Evolutionary conservation across 2,329 filamentous ascomycete genomes (phyloP).

Genomic region (Neonectria ditissima): DNA sequence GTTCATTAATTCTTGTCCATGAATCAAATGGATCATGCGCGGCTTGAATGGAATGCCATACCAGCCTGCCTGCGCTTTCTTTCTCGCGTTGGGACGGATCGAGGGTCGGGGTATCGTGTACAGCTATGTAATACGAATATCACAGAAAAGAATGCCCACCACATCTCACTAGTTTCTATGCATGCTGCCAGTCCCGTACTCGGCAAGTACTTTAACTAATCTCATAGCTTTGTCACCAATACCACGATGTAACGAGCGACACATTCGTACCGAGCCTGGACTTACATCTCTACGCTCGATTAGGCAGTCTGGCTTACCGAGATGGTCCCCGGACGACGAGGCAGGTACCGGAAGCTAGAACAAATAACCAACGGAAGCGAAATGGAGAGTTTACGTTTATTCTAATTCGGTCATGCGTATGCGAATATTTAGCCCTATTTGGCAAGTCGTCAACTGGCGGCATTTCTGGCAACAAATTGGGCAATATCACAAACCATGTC

Average conservation of each 20-base stretch:
- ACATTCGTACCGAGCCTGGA: background rate
- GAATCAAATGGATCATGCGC: background rate
- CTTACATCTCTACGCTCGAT: background rate
- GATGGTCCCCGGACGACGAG: background rate
- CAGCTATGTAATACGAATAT: background rate
- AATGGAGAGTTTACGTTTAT: background rate
- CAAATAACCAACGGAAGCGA: background rate
- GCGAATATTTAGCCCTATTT: background rate
- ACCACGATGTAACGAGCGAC: background rate
- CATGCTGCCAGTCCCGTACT: background rate
- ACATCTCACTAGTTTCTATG: background rate
- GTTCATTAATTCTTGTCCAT: background rate
- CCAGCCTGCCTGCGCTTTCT: background rate
- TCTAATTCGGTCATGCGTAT: background rate
- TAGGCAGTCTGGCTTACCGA: background rate
- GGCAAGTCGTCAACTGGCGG: background rate
- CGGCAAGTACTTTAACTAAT: background rate
- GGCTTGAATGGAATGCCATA: background rate
- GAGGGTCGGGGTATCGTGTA: background rate
- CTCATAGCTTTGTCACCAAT: background rate
- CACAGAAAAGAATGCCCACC: background rate
- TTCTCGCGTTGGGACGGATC: background rate
- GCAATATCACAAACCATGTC: background rate
- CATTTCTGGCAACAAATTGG: background rate
- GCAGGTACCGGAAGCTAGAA: background rate